phyloP scores from a whole-genome alignment of 2,329 filamentous ascomycete species.

The Colletotrichum eremochloae region DNA sequence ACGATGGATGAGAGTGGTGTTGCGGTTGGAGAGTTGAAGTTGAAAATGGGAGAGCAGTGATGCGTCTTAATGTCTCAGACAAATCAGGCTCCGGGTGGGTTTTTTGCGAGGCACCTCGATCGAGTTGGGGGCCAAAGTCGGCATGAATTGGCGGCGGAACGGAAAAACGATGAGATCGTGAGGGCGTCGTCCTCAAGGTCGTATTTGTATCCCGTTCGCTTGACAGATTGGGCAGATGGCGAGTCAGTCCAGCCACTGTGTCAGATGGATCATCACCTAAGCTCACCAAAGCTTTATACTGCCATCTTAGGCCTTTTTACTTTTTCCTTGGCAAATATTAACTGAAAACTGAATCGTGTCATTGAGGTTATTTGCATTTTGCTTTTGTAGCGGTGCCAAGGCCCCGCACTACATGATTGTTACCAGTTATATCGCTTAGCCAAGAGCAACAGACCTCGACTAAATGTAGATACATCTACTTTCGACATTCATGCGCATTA shows the following conservation, averaged over 20 bases:
- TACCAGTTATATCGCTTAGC: background rate
- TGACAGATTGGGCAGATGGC: conserved; percentile 20
- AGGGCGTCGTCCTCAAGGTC: background rate
- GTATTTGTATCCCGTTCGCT: background rate
- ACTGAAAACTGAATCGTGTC: background rate
- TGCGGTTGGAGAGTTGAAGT: background rate
- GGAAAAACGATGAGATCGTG: conserved; percentile 35
- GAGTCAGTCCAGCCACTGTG: conserved; percentile 27
- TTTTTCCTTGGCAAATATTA: background rate
- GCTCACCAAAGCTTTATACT: background rate
- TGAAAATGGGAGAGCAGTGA: background rate
- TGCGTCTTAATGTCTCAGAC: conserved; percentile 12
- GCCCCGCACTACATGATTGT: no score
- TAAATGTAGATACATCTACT: no score
- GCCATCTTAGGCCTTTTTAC: background rate
- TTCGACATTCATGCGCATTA: no score
- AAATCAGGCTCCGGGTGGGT: background rate
- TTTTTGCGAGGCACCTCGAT: background rate
- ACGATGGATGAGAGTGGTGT: background rate
- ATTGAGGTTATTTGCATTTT: no score
- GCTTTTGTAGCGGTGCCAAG: no score
- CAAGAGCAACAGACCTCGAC: background rate
- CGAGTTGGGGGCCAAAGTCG: background rate
- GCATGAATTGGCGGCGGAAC: conserved; percentile 27
- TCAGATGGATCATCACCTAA: conserved; percentile 4